A percentile compares a stretch with the other conserved stretches of the same genome.
Conservation (phyloP, 371 early-diverging fungal genomes). For the Coemansia sp. region DNA sequence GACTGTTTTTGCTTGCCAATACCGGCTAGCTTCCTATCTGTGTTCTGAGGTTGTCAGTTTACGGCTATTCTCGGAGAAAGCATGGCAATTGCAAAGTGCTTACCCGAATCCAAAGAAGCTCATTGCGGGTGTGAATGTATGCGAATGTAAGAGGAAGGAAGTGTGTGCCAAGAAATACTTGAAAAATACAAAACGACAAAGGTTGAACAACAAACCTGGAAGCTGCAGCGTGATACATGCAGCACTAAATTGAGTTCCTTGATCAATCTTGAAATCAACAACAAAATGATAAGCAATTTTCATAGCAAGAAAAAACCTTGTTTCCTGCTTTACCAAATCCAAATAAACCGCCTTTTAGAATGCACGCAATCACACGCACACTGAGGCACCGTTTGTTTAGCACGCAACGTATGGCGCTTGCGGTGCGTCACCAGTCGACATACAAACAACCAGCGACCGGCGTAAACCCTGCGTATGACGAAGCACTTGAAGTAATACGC, state of each 20-base stretch:
- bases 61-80: background rate
- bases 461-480: slow-evolving; percentile 70
- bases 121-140: slow-evolving; percentile 17
- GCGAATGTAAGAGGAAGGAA: background rate
- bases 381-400: background rate
- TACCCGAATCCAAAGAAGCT: slow-evolving; percentile 51
- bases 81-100: background rate
- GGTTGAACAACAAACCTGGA: no score
- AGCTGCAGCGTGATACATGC: no score
- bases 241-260: no score
- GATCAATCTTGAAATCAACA: no score
- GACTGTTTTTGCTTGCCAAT: slow-evolving; percentile 53
- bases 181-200: no score
- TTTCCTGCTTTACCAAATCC: no score
- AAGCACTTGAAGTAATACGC: slow-evolving; percentile 72
- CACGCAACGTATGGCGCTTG: background rate
- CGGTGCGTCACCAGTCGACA: slow-evolving; percentile 38
- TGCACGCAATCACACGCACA: background rate
- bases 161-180: no score
- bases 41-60: background rate
- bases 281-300: no score
- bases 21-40: slow-evolving; percentile 51
- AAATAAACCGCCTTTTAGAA: background rate
- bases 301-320: no score
- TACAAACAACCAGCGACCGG: slow-evolving; percentile 58